Evolutionary conservation across 805 yeast genomes (phyloP).

Genomic region (Metschnikowia continentalis): DNA sequence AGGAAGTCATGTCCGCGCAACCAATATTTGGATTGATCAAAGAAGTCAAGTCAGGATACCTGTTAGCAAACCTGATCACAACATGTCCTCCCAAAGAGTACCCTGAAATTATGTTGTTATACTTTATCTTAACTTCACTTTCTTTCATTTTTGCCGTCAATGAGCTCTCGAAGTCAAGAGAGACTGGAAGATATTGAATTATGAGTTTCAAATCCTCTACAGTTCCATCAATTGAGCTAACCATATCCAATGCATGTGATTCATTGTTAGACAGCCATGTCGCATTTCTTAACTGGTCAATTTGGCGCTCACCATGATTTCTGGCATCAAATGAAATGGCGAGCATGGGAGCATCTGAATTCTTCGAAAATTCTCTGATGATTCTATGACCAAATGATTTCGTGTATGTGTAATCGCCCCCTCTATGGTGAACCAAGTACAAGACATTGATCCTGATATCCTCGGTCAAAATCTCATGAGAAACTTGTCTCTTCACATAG

Average conservation of each 20-base stretch:
- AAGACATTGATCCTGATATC: slow-evolving; percentile 37
- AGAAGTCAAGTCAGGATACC: slow-evolving; percentile 34
- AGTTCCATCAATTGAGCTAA: slow-evolving; percentile 44
- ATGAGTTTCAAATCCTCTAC: slow-evolving; percentile 42
- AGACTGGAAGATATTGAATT: slow-evolving; percentile 43
- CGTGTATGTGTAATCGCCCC: slow-evolving; percentile 33
- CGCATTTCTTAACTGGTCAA: slow-evolving; percentile 32
- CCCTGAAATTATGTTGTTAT: slow-evolving; percentile 43
- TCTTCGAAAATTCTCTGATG: slow-evolving; percentile 23
- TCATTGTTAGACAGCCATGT: slow-evolving; percentile 47
- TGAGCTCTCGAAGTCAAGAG: slow-evolving; percentile 30
- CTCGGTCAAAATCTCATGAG: slow-evolving; percentile 4
- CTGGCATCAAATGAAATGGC: slow-evolving; percentile 50
- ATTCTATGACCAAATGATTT: slow-evolving; percentile 39
- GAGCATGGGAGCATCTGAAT: slow-evolving; percentile 30
- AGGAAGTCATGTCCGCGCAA: slow-evolving; percentile 41
- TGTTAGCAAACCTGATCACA: slow-evolving; percentile 42
- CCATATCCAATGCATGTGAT: slow-evolving; percentile 50
- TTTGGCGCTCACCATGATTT: slow-evolving; percentile 51
- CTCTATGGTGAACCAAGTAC: slow-evolving; percentile 47
- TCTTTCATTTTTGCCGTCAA: slow-evolving; percentile 14
- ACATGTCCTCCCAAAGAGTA: slow-evolving; percentile 57
- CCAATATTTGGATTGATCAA: slow-evolving; percentile 51
- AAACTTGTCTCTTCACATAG: slow-evolving; percentile 1
- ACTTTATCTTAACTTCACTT: slow-evolving; percentile 21